phyloP scores from a whole-genome alignment of 441 rosid species.

The Brassica hybrid region DNA sequence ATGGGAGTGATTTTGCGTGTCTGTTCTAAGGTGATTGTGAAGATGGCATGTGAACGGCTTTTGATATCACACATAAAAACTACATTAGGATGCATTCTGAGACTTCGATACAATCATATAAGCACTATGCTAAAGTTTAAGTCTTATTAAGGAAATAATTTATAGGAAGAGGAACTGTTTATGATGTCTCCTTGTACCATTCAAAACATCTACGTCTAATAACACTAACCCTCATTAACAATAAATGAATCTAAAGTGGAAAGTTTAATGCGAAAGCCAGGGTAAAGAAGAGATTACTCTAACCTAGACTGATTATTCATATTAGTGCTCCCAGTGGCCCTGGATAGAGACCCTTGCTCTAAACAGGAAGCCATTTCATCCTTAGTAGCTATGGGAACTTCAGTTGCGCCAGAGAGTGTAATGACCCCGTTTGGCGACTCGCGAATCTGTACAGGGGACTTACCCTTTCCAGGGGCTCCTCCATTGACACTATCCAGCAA shows the following conservation, averaged over 20 bases:
- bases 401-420: conserved; percentile 67
- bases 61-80: conserved; percentile 49
- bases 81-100: conserved; percentile 32
- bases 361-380: conserved; percentile 73
- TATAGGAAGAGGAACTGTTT: background rate
- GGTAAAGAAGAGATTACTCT: conserved; percentile 10
- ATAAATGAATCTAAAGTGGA: background rate
- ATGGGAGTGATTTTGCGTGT: conserved; percentile 56
- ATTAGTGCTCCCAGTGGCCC: conserved; percentile 76
- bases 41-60: conserved; percentile 81
- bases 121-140: conserved; percentile 5
- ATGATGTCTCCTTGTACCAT: conserved; percentile 16
- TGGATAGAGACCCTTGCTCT: conserved; percentile 65
- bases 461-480: conserved; percentile 56
- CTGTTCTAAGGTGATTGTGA: conserved; percentile 77
- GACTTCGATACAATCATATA: conserved; percentile 14
- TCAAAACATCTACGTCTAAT: conserved; percentile 2
- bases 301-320: conserved; percentile 75
- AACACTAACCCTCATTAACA: background rate
- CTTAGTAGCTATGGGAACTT: conserved; percentile 55
- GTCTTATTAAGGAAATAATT: conserved; percentile 1
- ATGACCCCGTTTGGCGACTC: conserved; percentile 74
- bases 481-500: conserved; percentile 65
- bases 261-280: background rate
- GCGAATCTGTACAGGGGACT: conserved; percentile 69